Percentiles rank a stretch among this genome's conserved stretches.
phyloP scores from a whole-genome alignment of 352 stramenopile genomes.

The Pythium sukuiense region DNA sequence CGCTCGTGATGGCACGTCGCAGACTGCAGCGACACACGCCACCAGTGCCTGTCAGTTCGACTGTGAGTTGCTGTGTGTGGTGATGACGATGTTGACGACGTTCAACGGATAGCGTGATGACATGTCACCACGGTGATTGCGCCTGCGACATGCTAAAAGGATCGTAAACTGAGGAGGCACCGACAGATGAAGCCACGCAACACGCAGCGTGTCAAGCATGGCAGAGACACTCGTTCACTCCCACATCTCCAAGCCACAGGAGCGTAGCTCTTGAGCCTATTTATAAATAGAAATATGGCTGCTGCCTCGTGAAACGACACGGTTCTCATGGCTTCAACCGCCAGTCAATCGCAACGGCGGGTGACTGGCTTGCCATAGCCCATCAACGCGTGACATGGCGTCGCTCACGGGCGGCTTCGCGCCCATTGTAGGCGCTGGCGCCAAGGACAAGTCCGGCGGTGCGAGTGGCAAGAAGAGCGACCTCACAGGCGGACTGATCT shows the following conservation, averaged over 20 bases:
- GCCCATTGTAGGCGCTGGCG: conserved; percentile 43
- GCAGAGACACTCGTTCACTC: too few species aligned
- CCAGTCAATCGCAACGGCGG: background rate
- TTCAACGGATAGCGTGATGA: too few species aligned
- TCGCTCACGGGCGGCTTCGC: conserved; percentile 45
- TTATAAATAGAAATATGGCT: background rate
- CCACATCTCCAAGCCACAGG: too few species aligned
- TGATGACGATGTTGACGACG: too few species aligned
- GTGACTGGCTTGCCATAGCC: background rate
- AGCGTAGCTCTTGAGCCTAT: background rate
- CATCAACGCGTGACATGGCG: conserved; percentile 11
- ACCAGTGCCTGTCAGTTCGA: too few species aligned
- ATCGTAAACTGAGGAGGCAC: too few species aligned
- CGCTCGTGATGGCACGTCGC: too few species aligned
- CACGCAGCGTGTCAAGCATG: background rate
- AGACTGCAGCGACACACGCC: too few species aligned
- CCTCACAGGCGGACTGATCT: conserved; percentile 65
- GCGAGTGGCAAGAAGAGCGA: conserved; percentile 31
- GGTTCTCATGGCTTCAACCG: background rate
- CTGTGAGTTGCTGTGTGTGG: too few species aligned
- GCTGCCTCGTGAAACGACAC: background rate
- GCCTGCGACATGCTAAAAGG: too few species aligned
- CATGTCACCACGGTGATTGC: too few species aligned
- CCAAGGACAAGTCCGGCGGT: conserved; percentile 22
- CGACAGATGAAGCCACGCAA: too few species aligned